Conservation (phyloP, 2,329 filamentous ascomycete species). For the Diaporthe humulicola region DNA sequence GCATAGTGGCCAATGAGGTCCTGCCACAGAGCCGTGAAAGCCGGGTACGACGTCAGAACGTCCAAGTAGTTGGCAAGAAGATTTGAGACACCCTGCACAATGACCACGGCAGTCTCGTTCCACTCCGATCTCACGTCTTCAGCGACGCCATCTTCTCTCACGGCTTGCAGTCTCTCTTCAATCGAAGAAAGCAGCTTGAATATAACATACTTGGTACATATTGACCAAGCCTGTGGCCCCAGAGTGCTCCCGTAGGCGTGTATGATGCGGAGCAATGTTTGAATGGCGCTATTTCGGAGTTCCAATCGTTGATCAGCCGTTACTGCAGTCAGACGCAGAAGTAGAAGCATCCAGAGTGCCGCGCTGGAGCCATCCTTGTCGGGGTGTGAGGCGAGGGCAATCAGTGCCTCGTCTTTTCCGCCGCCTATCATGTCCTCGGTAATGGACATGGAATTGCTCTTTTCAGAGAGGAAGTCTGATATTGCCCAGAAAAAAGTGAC, state of each 20-base stretch:
- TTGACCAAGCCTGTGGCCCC: constrained; percentile 82
- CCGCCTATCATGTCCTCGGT: constrained; percentile 68
- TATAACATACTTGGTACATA: constrained; percentile 84
- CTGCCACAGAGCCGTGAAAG: constrained; percentile 82
- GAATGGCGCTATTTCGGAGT: constrained; percentile 87
- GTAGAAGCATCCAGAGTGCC: constrained; percentile 82
- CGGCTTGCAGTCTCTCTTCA: constrained; percentile 65
- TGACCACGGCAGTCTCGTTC: constrained; percentile 81
- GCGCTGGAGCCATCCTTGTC: constrained; percentile 74
- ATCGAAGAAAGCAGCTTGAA: constrained; percentile 82
- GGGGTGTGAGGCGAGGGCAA: constrained; percentile 69
- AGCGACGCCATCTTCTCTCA: constrained; percentile 53
- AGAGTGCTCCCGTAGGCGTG: constrained; percentile 90
- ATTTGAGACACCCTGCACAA: constrained; percentile 79
- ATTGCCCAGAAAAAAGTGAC: constrained; percentile 97
- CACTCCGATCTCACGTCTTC: constrained; percentile 68
- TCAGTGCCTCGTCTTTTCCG: constrained; percentile 68
- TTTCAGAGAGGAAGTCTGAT: constrained; percentile 84
- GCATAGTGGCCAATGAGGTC: constrained; percentile 79
- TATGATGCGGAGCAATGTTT: constrained; percentile 91
- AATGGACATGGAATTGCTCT: constrained; percentile 69
- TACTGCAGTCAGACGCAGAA: constrained; percentile 78
- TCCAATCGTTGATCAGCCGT: constrained; percentile 81
- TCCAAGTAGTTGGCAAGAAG: constrained; percentile 84
- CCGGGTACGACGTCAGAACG: constrained; percentile 73